A percentile compares a stretch with the other conserved stretches of the same genome.
phyloP scores from a whole-genome alignment of 2,329 filamentous ascomycete genomes.

The Claviceps sp. region DNA sequence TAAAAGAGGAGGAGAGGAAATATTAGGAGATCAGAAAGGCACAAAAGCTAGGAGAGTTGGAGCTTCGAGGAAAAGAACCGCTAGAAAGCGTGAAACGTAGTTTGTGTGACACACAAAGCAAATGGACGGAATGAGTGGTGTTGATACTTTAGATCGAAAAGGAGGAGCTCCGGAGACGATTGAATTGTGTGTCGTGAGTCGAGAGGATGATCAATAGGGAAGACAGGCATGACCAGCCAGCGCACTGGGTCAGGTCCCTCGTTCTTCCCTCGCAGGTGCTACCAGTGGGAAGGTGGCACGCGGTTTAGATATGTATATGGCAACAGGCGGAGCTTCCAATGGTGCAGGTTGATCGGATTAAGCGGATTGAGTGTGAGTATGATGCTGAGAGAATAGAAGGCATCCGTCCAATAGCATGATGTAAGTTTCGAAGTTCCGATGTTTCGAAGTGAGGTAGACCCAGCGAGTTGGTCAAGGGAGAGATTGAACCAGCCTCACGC shows the following conservation, averaged over 20 bases:
- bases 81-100: constrained; percentile 13
- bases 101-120: constrained; percentile 12
- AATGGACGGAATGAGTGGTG: constrained; percentile 4
- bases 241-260: neutral
- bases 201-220: neutral
- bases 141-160: constrained; percentile 1
- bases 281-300: constrained; percentile 4
- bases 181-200: neutral
- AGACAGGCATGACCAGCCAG: neutral
- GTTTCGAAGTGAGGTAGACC: neutral
- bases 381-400: constrained; percentile 1
- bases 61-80: constrained; percentile 8
- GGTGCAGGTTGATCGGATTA: neutral
- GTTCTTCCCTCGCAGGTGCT: constrained; percentile 4
- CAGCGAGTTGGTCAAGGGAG: constrained; percentile 1
- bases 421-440: neutral
- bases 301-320: neutral
- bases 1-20: neutral
- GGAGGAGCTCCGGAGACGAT: constrained; percentile 7
- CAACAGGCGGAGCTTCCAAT: neutral
- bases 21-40: neutral
- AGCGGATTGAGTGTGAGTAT: neutral
- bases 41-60: constrained; percentile 2
- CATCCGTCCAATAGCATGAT: constrained; percentile 6
- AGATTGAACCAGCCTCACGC: neutral